Evolutionary conservation across 176 grass and related monocot species (phyloP).

Genomic region (Pharus latifolius): DNA sequence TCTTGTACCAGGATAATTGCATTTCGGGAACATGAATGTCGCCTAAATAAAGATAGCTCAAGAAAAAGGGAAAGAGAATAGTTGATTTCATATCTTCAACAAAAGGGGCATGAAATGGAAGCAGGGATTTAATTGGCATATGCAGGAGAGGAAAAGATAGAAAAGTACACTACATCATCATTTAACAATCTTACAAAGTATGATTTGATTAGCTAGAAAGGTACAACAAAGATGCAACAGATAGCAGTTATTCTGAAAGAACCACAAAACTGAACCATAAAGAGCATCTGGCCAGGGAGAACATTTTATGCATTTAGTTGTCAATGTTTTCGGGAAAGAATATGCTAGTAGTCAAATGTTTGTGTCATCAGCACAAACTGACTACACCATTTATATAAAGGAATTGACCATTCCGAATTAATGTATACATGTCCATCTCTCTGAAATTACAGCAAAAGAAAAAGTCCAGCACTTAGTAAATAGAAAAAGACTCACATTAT

Average conservation of each 20-base stretch:
- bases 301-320: neutral
- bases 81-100: too few species aligned
- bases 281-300: neutral
- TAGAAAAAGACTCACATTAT: conserved; percentile 62
- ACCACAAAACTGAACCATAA: neutral
- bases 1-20: neutral
- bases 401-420: neutral
- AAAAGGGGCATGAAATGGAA: too few species aligned
- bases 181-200: neutral
- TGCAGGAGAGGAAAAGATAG: too few species aligned
- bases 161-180: neutral
- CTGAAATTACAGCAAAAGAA: neutral
- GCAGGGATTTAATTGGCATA: too few species aligned
- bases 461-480: neutral
- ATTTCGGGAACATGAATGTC: neutral
- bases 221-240: neutral
- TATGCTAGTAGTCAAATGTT: neutral
- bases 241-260: neutral
- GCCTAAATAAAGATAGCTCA: neutral
- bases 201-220: neutral
- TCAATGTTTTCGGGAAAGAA: neutral
- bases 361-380: neutral
- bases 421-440: neutral
- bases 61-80: neutral
- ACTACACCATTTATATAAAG: neutral